A percentile compares a stretch with the other conserved stretches of the same genome.
Conservation (phyloP, 2,329 filamentous ascomycete species). For the Nemania sp. region DNA sequence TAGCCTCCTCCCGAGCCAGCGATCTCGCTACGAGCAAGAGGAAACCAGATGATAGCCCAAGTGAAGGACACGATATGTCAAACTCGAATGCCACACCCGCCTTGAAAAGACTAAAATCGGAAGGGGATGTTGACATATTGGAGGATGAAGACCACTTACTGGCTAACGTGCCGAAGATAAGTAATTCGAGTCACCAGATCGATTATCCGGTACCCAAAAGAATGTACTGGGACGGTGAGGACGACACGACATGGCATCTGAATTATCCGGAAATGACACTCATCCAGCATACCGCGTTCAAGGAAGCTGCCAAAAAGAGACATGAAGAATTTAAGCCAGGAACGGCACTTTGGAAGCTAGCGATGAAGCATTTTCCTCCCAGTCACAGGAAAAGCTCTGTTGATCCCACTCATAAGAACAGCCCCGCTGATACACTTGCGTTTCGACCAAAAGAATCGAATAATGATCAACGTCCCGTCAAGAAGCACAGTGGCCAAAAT, state of each 20-base stretch:
- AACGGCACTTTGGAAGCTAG: slow-evolving; percentile 58
- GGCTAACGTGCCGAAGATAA: slow-evolving; percentile 52
- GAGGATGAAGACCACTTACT: slow-evolving; percentile 53
- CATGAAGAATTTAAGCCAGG: slow-evolving; percentile 60
- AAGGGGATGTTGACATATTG: slow-evolving; percentile 46
- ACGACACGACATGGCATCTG: slow-evolving; percentile 62
- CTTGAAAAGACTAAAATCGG: slow-evolving; percentile 61
- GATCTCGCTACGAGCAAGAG: slow-evolving; percentile 59
- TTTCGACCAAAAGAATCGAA: slow-evolving; percentile 30
- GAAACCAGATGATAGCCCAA: slow-evolving; percentile 56
- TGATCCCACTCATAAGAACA: slow-evolving; percentile 19
- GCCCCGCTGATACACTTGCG: slow-evolving; percentile 19
- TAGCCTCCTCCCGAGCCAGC: slow-evolving; percentile 29
- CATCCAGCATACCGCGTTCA: slow-evolving; percentile 60
- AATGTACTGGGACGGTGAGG: slow-evolving; percentile 60
- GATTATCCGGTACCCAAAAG: slow-evolving; percentile 61
- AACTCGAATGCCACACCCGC: slow-evolving; percentile 48
- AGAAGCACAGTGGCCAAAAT: slow-evolving; percentile 14
- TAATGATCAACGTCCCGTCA: slow-evolving; percentile 31
- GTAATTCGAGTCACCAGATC: slow-evolving; percentile 60
- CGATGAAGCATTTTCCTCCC: slow-evolving; percentile 63
- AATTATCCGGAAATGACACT: slow-evolving; percentile 68
- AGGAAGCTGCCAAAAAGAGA: slow-evolving; percentile 53
- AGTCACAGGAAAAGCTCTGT: slow-evolving; percentile 26
- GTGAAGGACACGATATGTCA: slow-evolving; percentile 53